phyloP scores from a whole-genome alignment of 2,329 filamentous ascomycete genomes.

The Clarireedia homoeocarpa region DNA sequence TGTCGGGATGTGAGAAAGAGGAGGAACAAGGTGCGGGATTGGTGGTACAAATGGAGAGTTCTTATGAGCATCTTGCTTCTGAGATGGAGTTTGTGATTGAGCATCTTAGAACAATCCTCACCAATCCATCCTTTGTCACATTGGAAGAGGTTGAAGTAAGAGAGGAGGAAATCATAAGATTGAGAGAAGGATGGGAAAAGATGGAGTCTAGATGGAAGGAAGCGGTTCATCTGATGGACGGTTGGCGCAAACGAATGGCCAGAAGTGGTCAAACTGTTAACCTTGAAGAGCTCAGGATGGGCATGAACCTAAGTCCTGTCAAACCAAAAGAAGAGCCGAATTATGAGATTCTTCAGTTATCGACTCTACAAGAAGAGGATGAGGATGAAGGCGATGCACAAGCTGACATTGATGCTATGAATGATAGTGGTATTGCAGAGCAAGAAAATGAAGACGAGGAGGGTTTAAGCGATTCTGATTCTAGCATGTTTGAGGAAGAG shows the following conservation, averaged over 20 bases:
- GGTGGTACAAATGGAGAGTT: conserved; percentile 24
- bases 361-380: conserved; percentile 18
- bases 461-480: conserved; percentile 18
- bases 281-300: conserved; percentile 59
- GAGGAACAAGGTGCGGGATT: conserved; percentile 24
- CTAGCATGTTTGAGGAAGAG: conserved; percentile 42
- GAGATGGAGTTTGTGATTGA: conserved; percentile 73
- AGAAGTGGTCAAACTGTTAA: conserved; percentile 62
- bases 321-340: conserved; percentile 45
- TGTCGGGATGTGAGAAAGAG: conserved; percentile 49
- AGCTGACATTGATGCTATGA: conserved; percentile 30
- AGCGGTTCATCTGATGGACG: conserved; percentile 82
- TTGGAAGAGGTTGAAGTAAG: conserved; percentile 90
- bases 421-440: conserved; percentile 19
- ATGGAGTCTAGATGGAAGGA: conserved; percentile 91
- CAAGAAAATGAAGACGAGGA: conserved; percentile 25
- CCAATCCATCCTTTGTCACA: conserved; percentile 92
- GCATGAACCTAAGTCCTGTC: conserved; percentile 55
- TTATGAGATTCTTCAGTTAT: conserved; percentile 31
- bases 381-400: conserved; percentile 27
- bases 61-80: conserved; percentile 57
- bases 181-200: conserved; percentile 82
- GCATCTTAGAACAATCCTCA: conserved; percentile 76
- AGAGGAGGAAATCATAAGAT: conserved; percentile 78
- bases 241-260: conserved; percentile 79